phyloP scores from a whole-genome alignment of 306 rosid species.

The Casuarina glauca region DNA sequence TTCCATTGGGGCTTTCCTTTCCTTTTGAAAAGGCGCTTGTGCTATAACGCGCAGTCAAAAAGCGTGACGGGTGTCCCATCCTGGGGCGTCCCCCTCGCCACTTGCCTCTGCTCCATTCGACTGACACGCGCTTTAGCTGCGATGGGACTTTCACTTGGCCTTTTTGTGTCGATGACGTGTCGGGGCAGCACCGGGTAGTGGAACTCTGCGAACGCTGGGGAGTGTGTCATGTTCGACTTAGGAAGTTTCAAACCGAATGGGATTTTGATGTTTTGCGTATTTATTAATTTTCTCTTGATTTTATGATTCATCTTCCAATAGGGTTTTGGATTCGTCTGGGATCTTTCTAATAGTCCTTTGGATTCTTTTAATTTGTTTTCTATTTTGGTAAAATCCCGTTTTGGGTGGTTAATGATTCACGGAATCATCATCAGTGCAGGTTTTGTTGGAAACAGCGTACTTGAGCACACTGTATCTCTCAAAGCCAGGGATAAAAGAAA shows the following conservation, averaged over 20 bases:
- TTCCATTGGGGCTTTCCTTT: neutral
- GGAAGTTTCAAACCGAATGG: neutral
- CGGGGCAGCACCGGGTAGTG: neutral
- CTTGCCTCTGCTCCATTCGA: neutral
- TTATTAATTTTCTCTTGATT: too few species aligned
- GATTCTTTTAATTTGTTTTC: too few species aligned
- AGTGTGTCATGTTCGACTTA: neutral
- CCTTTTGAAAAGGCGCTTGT: neutral
- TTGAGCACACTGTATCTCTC: neutral
- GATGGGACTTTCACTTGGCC: neutral
- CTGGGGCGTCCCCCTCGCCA: neutral
- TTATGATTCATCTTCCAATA: too few species aligned
- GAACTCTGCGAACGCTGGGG: too few species aligned
- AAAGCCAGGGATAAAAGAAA: neutral
- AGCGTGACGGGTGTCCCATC: constrained; percentile 23
- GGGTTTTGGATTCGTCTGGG: too few species aligned
- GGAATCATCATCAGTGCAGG: too few species aligned
- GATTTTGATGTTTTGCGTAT: neutral
- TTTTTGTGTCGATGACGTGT: constrained; percentile 4
- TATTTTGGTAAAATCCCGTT: too few species aligned
- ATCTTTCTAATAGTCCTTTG: too few species aligned
- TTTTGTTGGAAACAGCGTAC: neutral
- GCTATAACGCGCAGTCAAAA: constrained; percentile 21
- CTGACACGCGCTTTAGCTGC: neutral
- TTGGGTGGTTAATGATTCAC: too few species aligned